Evolutionary conservation across 768 basidiomycete genomes (phyloP).

Genomic region (Russula dissimulans): DNA sequence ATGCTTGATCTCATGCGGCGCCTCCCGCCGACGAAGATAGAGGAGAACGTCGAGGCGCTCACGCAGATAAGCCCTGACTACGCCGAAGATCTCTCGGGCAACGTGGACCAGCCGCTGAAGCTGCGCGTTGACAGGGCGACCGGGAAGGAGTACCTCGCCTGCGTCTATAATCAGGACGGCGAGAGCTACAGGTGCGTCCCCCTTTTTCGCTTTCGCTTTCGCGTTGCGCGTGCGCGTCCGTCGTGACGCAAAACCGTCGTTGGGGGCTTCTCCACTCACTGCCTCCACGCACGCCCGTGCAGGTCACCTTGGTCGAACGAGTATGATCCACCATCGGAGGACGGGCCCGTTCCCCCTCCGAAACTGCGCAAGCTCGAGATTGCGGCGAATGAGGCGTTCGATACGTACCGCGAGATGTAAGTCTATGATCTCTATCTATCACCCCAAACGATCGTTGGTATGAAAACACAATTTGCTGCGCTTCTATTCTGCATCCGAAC

Average conservation of each 20-base stretch:
- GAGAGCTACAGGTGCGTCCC: constrained; percentile 68
- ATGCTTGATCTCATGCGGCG: constrained; percentile 96
- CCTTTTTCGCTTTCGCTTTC: background rate
- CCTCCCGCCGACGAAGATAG: constrained; percentile 83
- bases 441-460: background rate
- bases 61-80: constrained; percentile 83
- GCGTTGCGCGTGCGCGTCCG: background rate
- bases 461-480: background rate
- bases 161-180: constrained; percentile 90
- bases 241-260: background rate
- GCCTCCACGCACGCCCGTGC: background rate
- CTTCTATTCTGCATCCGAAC: background rate
- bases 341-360: constrained; percentile 77
- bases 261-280: too few species aligned
- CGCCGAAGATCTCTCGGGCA: constrained; percentile 89
- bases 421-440: constrained; percentile 20
- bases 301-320: constrained; percentile 99
- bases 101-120: constrained; percentile 90
- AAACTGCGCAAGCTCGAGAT: constrained; percentile 88
- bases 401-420: constrained; percentile 92
- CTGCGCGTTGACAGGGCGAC: constrained; percentile 70
- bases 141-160: constrained; percentile 84
- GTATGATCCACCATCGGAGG: constrained; percentile 83
- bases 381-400: constrained; percentile 91
- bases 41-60: constrained; percentile 78